Evolutionary conservation across 1,284 basidiomycete genomes (phyloP).

Genomic region (Naganishia albida): DNA sequence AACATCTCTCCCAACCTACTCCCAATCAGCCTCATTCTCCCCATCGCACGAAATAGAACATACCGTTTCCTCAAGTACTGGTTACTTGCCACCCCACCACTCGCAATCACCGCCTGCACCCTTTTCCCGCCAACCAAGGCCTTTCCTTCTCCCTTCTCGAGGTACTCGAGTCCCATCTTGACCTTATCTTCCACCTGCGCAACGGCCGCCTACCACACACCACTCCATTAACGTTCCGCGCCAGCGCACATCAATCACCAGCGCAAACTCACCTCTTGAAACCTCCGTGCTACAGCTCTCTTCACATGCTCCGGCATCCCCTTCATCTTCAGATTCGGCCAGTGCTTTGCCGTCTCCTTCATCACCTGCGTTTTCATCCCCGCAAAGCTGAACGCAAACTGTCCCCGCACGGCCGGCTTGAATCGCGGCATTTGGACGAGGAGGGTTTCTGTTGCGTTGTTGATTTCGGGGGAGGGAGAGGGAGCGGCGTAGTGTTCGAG

Average conservation of each 20-base stretch:
- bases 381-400: slow-evolving; percentile 71
- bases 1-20: slow-evolving; percentile 58
- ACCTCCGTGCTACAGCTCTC: slow-evolving; percentile 63
- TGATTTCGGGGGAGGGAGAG: slow-evolving; percentile 33
- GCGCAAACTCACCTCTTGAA: slow-evolving; percentile 58
- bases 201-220: slow-evolving; percentile 59
- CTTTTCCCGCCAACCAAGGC: slow-evolving; percentile 42
- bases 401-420: slow-evolving; percentile 54
- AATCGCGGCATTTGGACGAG: slow-evolving; percentile 55
- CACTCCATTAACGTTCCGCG: background rate
- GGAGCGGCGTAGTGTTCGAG: slow-evolving; percentile 64
- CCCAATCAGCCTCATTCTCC: background rate
- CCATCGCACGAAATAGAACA: slow-evolving; percentile 32
- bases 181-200: slow-evolving; percentile 76
- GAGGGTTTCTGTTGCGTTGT: slow-evolving; percentile 36
- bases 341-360: slow-evolving; percentile 34
- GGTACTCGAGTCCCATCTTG: slow-evolving; percentile 59
- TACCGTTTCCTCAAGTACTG: slow-evolving; percentile 66
- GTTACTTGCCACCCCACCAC: slow-evolving; percentile 90
- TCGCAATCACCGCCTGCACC: slow-evolving; percentile 68
- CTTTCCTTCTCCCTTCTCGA: slow-evolving; percentile 50
- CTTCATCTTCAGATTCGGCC: slow-evolving; percentile 24
- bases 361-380: slow-evolving; percentile 67
- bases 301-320: slow-evolving; percentile 36
- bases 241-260: background rate